Base-by-base conservation (phyloP, 176 grass and related monocot genomes). In the Secale cereale region DNA sequence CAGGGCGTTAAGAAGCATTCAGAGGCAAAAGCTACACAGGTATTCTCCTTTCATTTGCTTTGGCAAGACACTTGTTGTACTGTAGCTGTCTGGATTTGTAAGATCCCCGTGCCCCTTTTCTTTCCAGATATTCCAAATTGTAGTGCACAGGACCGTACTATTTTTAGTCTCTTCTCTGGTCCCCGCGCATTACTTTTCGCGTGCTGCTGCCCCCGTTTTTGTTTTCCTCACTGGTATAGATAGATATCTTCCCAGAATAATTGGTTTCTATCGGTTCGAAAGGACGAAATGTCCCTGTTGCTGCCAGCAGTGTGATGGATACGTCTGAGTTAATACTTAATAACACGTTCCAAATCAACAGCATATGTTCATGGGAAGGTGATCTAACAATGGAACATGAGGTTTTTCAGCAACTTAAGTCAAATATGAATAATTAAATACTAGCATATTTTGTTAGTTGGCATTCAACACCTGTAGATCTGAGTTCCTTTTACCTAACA, bases 371-470 rank as follows among this genome's bases (percentile, higher is more conserved):
- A 27, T 67, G 37, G 45, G 84, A 80, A 87, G 75, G 28, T 83
- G 76, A 75, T 83, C 84, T 83, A 87, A 86, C 84, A 59, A 11
- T 27, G 57, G 43, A 86, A 79, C 43, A 10, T 67, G 20, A 86
- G 83, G 20, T n/a, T 28, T 74, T 59, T 25, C 32, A 82, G 32
- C 0, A 22, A 10, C 40, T 56, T 22, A 62, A 46, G 79, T 22
- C 13, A 90, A 86, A 82, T 77, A 2, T 15, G 23, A 76, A 60
- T 29, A 33, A 19, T 48, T 45, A 36, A 26, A 26, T 22, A 45
- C 41, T 45, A 32, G 22, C 83, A 78, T 50, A 33, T 86, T 48
- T 71, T 63, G 11, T 45, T 16, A 61, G 54, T 33, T 65, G 37
- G 32, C 35, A 65, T 17, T 27, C 19, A 32, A 59, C 82, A 81